A percentile compares a stretch with the other conserved stretches of the same genome.
Evolutionary conservation across 2,329 filamentous ascomycete species (phyloP).

Genomic region (Orbilia javanica): DNA sequence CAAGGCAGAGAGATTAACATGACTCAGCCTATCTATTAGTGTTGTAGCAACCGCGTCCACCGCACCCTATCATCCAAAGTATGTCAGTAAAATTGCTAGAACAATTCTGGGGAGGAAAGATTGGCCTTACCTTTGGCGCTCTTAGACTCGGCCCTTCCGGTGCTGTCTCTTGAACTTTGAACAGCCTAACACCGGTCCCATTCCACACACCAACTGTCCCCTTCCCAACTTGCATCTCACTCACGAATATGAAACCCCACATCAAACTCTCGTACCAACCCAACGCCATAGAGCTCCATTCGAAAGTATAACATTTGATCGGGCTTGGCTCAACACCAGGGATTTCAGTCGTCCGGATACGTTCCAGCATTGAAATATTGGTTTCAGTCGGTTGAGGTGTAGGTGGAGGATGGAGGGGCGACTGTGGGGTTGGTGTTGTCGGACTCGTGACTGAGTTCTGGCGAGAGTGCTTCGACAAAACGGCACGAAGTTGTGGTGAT

Average conservation of each 20-base stretch:
- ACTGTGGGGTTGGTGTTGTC: constrained; percentile 67
- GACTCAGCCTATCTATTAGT: constrained; percentile 61
- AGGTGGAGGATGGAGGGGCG: constrained; percentile 63
- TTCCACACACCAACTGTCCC: constrained; percentile 96
- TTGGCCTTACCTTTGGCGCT: constrained; percentile 73
- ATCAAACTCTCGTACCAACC: constrained; percentile 96
- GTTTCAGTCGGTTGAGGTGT: constrained; percentile 62
- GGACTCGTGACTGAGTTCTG: constrained; percentile 46
- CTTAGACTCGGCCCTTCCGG: constrained; percentile 83
- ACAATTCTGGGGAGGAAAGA: constrained; percentile 71
- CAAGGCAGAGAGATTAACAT: constrained; percentile 56
- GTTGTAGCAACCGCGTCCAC: constrained; percentile 62
- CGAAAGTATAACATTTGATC: constrained; percentile 86
- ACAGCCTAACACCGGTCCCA: constrained; percentile 86
- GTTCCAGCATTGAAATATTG: constrained; percentile 67
- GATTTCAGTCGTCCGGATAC: constrained; percentile 74
- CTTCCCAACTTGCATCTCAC: constrained; percentile 87
- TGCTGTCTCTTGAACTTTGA: constrained; percentile 87
- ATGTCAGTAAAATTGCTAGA: constrained; percentile 19
- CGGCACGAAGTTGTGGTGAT: constrained; percentile 71
- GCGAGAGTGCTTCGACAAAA: constrained; percentile 67
- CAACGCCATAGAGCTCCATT: constrained; percentile 89
- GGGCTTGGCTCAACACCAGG: constrained; percentile 80
- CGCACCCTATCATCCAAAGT: constrained; percentile 48
- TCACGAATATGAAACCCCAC: constrained; percentile 92